Evolutionary conservation across 1,139 yeast species (phyloP).

Genomic region (Lodderomyces beijingensis): DNA sequence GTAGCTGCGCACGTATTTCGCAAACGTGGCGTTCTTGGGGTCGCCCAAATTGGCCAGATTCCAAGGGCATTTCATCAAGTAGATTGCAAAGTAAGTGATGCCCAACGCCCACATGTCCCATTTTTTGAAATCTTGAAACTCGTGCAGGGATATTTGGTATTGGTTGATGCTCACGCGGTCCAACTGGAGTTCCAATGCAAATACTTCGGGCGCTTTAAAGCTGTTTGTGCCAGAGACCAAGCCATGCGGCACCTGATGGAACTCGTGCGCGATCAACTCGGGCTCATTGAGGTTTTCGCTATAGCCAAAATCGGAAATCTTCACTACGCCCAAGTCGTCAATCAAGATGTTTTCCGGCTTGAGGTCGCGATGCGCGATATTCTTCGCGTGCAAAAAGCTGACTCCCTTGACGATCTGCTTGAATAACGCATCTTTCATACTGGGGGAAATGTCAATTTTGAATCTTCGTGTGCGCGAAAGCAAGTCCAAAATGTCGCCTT

Average conservation of each 20-base stretch:
- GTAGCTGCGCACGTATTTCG: conserved; percentile 19
- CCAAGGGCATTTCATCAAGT: conserved; percentile 49
- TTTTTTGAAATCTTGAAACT: conserved; percentile 10
- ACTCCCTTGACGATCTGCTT: conserved; percentile 47
- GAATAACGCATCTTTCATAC: conserved; percentile 43
- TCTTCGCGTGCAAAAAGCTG: conserved; percentile 37
- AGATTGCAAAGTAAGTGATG: conserved; percentile 43
- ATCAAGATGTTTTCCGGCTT: conserved; percentile 54
- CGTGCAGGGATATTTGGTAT: conserved; percentile 7
- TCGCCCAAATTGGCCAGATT: conserved; percentile 25
- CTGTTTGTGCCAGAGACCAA: conserved; percentile 47
- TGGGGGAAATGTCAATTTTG: conserved; percentile 24
- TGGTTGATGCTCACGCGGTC: conserved; percentile 8
- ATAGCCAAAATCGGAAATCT: conserved; percentile 52
- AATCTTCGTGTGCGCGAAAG: conserved; percentile 34
- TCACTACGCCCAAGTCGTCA: conserved; percentile 40
- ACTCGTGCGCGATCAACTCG: conserved; percentile 15
- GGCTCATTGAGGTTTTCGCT: conserved; percentile 29
- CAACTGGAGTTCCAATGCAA: conserved; percentile 23
- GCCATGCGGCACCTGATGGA: conserved; percentile 19
- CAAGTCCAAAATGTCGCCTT: conserved; percentile 47
- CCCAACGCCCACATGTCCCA: conserved; percentile 54
- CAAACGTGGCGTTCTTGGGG: conserved; percentile 20
- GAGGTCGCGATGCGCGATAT: conserved; percentile 49
- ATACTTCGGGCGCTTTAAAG: conserved; percentile 55